A percentile compares a stretch with the other conserved stretches of the same genome.
phyloP scores from a whole-genome alignment of 306 rosid genomes.

The Albizia julibrissin region DNA sequence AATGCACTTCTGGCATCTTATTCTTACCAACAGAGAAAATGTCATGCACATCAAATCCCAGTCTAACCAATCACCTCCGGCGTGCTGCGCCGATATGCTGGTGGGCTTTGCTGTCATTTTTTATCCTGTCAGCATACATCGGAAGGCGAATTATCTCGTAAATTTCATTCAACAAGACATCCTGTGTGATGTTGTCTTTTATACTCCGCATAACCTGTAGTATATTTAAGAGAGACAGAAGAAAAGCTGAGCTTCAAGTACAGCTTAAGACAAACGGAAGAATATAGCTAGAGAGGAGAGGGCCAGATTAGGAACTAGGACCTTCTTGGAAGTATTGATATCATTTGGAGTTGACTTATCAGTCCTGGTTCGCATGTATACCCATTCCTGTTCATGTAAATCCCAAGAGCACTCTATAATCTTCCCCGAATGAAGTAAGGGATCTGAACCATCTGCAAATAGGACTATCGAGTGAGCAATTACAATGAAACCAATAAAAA shows the following conservation, averaged over 20 bases:
- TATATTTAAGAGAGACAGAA: background rate
- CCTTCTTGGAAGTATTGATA: constrained; percentile 87
- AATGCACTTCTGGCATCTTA: constrained; percentile 20
- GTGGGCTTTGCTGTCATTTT: constrained; percentile 76
- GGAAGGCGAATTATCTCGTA: constrained; percentile 90
- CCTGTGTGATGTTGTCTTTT: constrained; percentile 90
- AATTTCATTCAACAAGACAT: constrained; percentile 78
- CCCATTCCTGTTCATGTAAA: constrained; percentile 70
- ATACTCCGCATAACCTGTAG: constrained; percentile 91
- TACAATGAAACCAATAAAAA: constrained; percentile 15
- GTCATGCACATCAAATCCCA: constrained; percentile 14
- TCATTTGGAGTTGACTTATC: constrained; percentile 95
- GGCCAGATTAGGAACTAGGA: constrained; percentile 33
- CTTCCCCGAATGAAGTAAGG: constrained; percentile 70
- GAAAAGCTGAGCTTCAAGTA: constrained; percentile 15
- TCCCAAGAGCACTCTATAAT: constrained; percentile 86
- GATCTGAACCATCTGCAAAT: constrained; percentile 76
- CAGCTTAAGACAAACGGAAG: constrained; percentile 1
- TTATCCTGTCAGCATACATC: constrained; percentile 95
- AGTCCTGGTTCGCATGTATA: constrained; percentile 65
- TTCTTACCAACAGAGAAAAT: constrained; percentile 26
- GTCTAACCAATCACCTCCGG: constrained; percentile 62
- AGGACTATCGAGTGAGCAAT: constrained; percentile 26
- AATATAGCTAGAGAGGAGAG: constrained; percentile 10
- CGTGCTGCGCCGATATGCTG: constrained; percentile 62